These are phyloP conservation scores for Suillus paluster DNA, from an alignment of 768 basidiomycete genomes.

Conservation along the genomic window DNA sequence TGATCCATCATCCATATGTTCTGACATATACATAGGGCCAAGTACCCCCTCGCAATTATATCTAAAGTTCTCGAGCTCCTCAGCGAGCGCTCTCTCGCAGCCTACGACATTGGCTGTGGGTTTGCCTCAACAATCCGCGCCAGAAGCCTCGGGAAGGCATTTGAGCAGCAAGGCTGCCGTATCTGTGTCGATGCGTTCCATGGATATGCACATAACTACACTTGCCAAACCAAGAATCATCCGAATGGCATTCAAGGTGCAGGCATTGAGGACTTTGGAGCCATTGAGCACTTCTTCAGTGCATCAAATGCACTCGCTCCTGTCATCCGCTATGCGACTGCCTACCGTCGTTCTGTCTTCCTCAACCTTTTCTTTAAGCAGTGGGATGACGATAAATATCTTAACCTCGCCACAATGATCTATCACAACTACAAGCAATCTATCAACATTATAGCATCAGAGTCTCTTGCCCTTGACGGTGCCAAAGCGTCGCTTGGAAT, in stretches of 20 bases:
- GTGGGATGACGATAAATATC: slow-evolving; percentile 6
- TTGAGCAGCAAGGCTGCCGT: not conserved
- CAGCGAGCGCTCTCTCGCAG: slow-evolving; percentile 6
- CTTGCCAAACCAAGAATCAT: slow-evolving; percentile 38
- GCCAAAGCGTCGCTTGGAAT: too few species aligned
- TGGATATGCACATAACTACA: slow-evolving; percentile 39
- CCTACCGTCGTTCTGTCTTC: too few species aligned
- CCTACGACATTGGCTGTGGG: slow-evolving; percentile 31
- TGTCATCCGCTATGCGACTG: too few species aligned
- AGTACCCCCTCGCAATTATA: slow-evolving; percentile 26
- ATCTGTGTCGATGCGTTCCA: slow-evolving; percentile 34
- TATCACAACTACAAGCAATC: not conserved
- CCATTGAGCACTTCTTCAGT: not conserved
- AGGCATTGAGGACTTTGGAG: slow-evolving; percentile 38
- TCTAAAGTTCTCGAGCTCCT: slow-evolving; percentile 27
- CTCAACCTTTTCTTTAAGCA: slow-evolving; percentile 1
- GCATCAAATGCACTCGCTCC: too few species aligned
- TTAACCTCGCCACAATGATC: slow-evolving; percentile 16
- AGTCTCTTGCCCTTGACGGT: too few species aligned
- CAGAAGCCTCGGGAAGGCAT: slow-evolving; percentile 19
- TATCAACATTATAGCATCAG: too few species aligned
- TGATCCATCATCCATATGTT: too few species aligned
- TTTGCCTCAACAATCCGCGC: slow-evolving; percentile 21
- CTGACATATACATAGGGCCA: too few species aligned
- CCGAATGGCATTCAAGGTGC: slow-evolving; percentile 32